Conservation (phyloP, 2,329 filamentous ascomycete species). For the Beauveria scarabaeidicola region DNA sequence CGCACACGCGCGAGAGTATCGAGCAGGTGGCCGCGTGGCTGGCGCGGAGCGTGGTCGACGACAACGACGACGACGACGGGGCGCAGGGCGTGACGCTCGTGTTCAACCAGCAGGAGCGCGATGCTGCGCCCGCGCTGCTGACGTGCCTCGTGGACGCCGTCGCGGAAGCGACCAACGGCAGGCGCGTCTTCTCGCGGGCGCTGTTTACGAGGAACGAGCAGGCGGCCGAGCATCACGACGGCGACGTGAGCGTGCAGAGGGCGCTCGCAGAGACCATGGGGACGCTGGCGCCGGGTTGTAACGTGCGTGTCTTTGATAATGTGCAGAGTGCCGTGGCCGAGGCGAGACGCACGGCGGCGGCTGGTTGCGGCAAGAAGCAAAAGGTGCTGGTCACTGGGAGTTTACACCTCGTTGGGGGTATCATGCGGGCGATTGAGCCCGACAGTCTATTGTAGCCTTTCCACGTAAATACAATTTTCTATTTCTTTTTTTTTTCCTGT, state of each 20-base stretch:
- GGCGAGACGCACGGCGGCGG: slow-evolving; percentile 37
- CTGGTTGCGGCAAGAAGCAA: slow-evolving; percentile 31
- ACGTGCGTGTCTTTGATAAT: slow-evolving; percentile 50
- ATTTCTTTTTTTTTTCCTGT: too few relatives aligned
- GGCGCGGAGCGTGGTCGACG: slow-evolving; percentile 34
- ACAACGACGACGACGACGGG: neutral
- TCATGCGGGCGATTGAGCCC: slow-evolving; percentile 61
- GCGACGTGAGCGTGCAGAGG: slow-evolving; percentile 54
- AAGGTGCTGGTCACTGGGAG: slow-evolving; percentile 74
- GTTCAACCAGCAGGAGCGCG: slow-evolving; percentile 88
- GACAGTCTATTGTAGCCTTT: slow-evolving; percentile 25
- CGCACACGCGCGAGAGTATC: slow-evolving; percentile 80
- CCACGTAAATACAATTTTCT: neutral
- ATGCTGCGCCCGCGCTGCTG: slow-evolving; percentile 62
- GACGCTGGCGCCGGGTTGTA: slow-evolving; percentile 38
- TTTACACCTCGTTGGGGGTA: slow-evolving; percentile 72
- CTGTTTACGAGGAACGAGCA: slow-evolving; percentile 72
- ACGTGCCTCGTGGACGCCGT: slow-evolving; percentile 52
- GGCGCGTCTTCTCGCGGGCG: slow-evolving; percentile 55
- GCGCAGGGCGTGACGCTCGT: slow-evolving; percentile 47
- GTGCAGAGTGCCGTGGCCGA: slow-evolving; percentile 61
- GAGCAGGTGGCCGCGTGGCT: slow-evolving; percentile 73
- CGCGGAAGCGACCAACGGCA: slow-evolving; percentile 27
- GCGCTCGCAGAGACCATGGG: slow-evolving; percentile 53
- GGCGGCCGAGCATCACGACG: slow-evolving; percentile 27